Conservation (phyloP, 352 stramenopile species). For the Pythium vanterpoolii region DNA sequence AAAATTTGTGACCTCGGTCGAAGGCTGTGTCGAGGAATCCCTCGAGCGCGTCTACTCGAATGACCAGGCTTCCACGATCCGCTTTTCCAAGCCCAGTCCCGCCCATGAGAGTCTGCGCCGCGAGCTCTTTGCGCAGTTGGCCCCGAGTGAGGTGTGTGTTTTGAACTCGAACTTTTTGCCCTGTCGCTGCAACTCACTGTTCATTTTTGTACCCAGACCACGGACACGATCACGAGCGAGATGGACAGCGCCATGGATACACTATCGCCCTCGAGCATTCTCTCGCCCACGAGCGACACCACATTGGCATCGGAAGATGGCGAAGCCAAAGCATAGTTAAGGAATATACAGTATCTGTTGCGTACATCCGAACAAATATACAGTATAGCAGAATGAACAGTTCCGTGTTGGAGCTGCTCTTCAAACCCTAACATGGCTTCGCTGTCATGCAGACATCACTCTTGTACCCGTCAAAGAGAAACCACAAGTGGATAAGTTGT, state of each 20-base stretch:
- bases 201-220: background rate
- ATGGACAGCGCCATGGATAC: constrained; percentile 10
- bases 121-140: constrained; percentile 77
- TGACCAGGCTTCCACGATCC: constrained; percentile 87
- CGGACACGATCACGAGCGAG: constrained; percentile 10
- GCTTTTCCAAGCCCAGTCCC: constrained; percentile 81
- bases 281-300: constrained; percentile 19
- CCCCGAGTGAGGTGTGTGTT: constrained; percentile 21
- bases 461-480: background rate
- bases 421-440: too few species aligned
- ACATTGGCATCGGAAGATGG: constrained; percentile 17
- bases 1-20: constrained; percentile 88
- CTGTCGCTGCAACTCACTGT: background rate
- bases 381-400: too few species aligned
- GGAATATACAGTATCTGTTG: background rate
- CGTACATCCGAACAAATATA: background rate
- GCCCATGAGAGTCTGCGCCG: constrained; percentile 75
- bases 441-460: too few species aligned
- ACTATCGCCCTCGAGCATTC: constrained; percentile 11
- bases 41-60: constrained; percentile 93
- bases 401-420: too few species aligned
- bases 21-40: constrained; percentile 91
- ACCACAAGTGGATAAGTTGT: constrained; percentile 2
- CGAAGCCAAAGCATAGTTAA: constrained; percentile 17
- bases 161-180: background rate